Evolutionary conservation across 768 basidiomycete species (phyloP).

Genomic region (Calvatia gigantea): DNA sequence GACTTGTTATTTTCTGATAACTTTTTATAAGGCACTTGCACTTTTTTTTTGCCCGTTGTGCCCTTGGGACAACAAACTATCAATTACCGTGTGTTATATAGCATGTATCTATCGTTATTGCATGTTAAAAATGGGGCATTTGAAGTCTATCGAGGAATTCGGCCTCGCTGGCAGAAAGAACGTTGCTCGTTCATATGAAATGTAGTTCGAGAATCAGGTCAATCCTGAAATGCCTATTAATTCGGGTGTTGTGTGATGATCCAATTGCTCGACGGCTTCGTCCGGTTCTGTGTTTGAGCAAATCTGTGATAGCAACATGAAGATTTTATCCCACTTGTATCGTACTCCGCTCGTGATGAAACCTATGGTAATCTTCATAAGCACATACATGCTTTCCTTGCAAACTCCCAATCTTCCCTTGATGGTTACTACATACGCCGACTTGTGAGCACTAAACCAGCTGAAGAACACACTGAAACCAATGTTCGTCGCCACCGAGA

Average conservation of each 20-base stretch:
- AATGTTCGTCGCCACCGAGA: not conserved
- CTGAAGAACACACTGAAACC: slow-evolving; percentile 5
- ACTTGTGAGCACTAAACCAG: slow-evolving; percentile 13
- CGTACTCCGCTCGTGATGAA: not conserved
- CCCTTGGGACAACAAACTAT: not conserved
- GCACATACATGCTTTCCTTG: not conserved
- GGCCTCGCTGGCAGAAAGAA: too few relatives aligned
- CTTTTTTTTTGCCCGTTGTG: not conserved
- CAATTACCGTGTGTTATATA: not conserved
- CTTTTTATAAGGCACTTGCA: not conserved
- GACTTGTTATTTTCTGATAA: not conserved
- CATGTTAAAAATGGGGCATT: slow-evolving; percentile 3
- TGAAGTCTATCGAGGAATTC: too few relatives aligned
- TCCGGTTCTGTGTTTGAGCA: slow-evolving; percentile 6
- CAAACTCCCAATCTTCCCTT: not conserved
- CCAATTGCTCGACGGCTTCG: slow-evolving; percentile 8
- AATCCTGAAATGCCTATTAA: too few relatives aligned
- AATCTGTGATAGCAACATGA: not conserved
- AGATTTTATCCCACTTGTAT: not conserved
- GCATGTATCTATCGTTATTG: slow-evolving; percentile 7
- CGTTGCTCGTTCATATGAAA: too few relatives aligned
- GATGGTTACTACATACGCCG: slow-evolving; percentile 6
- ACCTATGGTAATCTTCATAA: not conserved
- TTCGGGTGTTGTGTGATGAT: slow-evolving; percentile 3
- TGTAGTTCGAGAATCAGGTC: too few relatives aligned